Base-by-base conservation (phyloP, 2,329 filamentous ascomycete species). In the Trichoderma sp. region DNA sequence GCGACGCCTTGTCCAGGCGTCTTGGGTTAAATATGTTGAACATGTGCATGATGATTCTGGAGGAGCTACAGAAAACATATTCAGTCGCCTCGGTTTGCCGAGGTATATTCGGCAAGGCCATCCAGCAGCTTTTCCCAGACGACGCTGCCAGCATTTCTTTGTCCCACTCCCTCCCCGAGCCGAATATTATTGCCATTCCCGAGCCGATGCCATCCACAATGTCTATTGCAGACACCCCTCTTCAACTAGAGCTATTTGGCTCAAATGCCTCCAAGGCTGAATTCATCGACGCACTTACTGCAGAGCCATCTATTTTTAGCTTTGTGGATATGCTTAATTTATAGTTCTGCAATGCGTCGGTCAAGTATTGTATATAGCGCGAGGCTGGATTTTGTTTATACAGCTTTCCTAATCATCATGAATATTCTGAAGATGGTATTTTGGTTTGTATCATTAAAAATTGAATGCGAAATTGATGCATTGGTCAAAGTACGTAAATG, bases 11-110 rank as follows among this genome's bases (percentile, higher is more conserved):
- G 11, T 66, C 64, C 16, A 58, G 64, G 8, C 54, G 64, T 2
- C 64, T 66, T 21, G 64, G 64, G 10, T 37, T 66, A 43, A 66
- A 66, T 11, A 66, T 66, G 64, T 54, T 66, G 2, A 66, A 66
- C 30, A 66, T 66, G 64, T 66, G 64, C 64, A 66, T 66, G 64
- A 66, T 66, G 64, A 66, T 66, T 16, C 24, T 66, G 39, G 64
- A 66, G 14, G 64, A 66, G 28, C 26, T 58, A 14, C 64, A 66
- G 26, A 58, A 66, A 21, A 66, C 64, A 1, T 66, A 66, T 28
- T 66, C 64, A 34, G 64, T 66, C 28, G 64, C 64, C 24, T 66
- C 64, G 16, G 64, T 66, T 21, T 66, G 64, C 64, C 54, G 64
- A 51, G 64, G 64, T 51, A 66, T 66, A 7, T 66, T 66, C 28